Conservation (phyloP, 2,329 filamentous ascomycete species). For the Botrytis paeoniae region DNA sequence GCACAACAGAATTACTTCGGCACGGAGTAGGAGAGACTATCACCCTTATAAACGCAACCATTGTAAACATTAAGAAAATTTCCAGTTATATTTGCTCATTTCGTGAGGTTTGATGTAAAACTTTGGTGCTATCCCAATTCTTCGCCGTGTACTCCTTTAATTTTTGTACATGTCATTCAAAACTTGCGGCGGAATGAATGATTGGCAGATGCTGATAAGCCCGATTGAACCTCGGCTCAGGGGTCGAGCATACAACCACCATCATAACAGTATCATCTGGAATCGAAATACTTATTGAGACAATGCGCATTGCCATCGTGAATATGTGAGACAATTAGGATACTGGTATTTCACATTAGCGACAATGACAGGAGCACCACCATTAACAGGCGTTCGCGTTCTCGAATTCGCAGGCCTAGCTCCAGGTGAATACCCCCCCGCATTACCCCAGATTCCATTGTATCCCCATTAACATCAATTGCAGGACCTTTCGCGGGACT, state of each 20-base stretch:
- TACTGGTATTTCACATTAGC: not conserved
- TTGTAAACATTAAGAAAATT: too few species aligned
- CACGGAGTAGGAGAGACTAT: not conserved
- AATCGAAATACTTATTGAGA: not conserved
- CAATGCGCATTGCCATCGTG: not conserved
- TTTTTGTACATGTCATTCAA: not conserved
- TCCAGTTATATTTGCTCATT: too few species aligned
- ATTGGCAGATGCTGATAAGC: not conserved
- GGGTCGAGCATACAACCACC: not conserved
- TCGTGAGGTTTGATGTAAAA: not conserved
- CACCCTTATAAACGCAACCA: too few species aligned
- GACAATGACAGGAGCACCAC: slow-evolving; percentile 37
- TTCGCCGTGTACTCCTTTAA: not conserved
- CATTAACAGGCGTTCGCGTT: slow-evolving; percentile 57
- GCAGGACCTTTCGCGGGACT: slow-evolving; percentile 84
- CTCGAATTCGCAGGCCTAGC: slow-evolving; percentile 64
- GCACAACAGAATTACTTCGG: not conserved
- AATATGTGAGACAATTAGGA: not conserved
- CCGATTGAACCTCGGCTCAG: slow-evolving; percentile 1
- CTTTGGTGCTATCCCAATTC: not conserved
- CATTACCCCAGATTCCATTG: slow-evolving; percentile 37
- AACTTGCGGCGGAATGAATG: not conserved
- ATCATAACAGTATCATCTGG: not conserved
- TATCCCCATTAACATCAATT: slow-evolving; percentile 9
- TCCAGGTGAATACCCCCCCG: slow-evolving; percentile 47